A percentile compares a stretch with the other conserved stretches of the same genome.
Evolutionary conservation across 495 filamentous ascomycete genomes (phyloP).

Genomic region (Annulohypoxylon maeteangense): DNA sequence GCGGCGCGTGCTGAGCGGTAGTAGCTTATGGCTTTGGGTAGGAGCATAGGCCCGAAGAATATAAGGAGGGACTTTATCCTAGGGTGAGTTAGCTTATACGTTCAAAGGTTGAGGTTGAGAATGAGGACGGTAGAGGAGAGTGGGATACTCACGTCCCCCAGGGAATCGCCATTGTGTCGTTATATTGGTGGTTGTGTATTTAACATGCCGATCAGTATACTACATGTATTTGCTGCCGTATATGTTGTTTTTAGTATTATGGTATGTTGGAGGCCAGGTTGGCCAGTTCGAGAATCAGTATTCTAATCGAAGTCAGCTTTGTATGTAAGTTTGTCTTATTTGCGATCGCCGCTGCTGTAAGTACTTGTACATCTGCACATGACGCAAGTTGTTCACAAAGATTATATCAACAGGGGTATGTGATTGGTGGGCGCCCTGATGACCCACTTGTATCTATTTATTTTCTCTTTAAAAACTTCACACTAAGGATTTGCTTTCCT

Average conservation of each 20-base stretch:
- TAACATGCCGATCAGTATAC: conserved; percentile 30
- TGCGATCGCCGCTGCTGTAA: conserved; percentile 15
- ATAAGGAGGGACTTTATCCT: conserved; percentile 83
- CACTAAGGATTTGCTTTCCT: neutral
- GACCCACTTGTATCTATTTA: conserved; percentile 18
- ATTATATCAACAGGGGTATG: neutral
- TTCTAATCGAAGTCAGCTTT: neutral
- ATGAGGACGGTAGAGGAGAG: neutral
- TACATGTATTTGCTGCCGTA: neutral
- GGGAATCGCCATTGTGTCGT: conserved; percentile 52
- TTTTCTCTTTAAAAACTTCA: conserved; percentile 23
- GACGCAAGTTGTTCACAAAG: conserved; percentile 17
- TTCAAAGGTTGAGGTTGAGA: neutral
- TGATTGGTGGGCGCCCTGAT: conserved; percentile 9
- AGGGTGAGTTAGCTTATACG: conserved; percentile 17
- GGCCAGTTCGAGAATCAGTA: conserved; percentile 6
- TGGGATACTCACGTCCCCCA: conserved; percentile 60
- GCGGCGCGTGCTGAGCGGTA: conserved; percentile 71
- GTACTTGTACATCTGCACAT: conserved; percentile 33
- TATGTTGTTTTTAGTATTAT: neutral
- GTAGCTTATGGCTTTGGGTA: conserved; percentile 76
- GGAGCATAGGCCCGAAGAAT: conserved; percentile 85
- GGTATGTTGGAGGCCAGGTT: conserved; percentile 17
- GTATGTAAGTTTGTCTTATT: conserved; percentile 10
- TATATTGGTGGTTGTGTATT: conserved; percentile 19